Evolutionary conservation across 495 filamentous ascomycete genomes (phyloP).

Genomic region (Chaetomidium leptoderma): DNA sequence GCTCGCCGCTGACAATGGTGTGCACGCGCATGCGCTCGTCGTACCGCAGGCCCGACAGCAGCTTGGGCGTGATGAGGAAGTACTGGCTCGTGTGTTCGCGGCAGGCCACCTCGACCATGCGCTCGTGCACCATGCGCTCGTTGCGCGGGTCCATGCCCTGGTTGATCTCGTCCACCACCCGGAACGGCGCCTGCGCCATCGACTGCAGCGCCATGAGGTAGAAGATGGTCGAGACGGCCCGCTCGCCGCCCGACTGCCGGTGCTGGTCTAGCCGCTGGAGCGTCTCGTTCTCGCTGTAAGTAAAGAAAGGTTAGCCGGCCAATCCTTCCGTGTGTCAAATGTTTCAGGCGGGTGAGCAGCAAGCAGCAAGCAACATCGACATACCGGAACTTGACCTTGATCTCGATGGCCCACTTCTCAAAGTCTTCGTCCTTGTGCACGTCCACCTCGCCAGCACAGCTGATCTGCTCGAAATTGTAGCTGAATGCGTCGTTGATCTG

Average conservation of each 20-base stretch:
- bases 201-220: constrained; percentile 98
- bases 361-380: too few species aligned
- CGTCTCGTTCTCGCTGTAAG: constrained; percentile 65
- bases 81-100: constrained; percentile 66
- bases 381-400: constrained; percentile 88
- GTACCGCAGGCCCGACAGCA: constrained; percentile 79
- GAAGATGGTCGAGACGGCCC: constrained; percentile 96
- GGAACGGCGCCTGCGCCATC: constrained; percentile 93
- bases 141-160: constrained; percentile 99
- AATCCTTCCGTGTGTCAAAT: not conserved
- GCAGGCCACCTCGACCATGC: constrained; percentile 93
- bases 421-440: constrained; percentile 83
- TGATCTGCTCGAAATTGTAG: constrained; percentile 87
- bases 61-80: constrained; percentile 98
- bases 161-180: constrained; percentile 98
- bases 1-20: constrained; percentile 88
- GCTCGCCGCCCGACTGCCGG: constrained; percentile 93
- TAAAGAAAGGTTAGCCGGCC: not conserved
- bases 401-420: constrained; percentile 88
- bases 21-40: constrained; percentile 86
- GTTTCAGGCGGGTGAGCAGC: not conserved
- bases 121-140: constrained; percentile 93
- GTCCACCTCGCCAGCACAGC: constrained; percentile 87
- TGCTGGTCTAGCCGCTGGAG: constrained; percentile 83
- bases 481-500: constrained; percentile 86